These are phyloP conservation scores for Zygoascus meyerae DNA, from an alignment of 1,139 yeast genomes.

Conservation along the genomic window DNA sequence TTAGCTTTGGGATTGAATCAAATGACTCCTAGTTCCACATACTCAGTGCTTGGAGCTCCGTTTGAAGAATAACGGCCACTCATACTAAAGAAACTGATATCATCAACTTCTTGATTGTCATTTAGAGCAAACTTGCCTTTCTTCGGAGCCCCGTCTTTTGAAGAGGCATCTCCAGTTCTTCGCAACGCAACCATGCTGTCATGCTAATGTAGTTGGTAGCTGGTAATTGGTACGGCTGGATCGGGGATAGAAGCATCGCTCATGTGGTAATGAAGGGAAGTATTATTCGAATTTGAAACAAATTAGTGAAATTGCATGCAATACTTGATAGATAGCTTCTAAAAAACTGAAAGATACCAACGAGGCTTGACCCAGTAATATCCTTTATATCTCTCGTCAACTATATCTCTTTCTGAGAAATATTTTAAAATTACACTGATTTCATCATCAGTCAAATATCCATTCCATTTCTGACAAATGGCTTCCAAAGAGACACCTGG, in stretches of 20 bases:
- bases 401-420: constrained; percentile 44
- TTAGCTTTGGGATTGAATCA: background rate
- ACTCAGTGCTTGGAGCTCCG: too few relatives aligned
- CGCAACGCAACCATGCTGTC: constrained; percentile 36
- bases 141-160: constrained; percentile 12
- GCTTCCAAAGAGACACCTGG: constrained; percentile 55
- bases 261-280: background rate
- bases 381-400: constrained; percentile 37
- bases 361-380: constrained; percentile 48
- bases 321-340: background rate
- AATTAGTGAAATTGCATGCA: too few relatives aligned
- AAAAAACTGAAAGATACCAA: constrained; percentile 43
- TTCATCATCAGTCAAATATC: constrained; percentile 47
- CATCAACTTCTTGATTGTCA: background rate
- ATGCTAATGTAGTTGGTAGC: background rate
- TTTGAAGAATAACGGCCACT: background rate
- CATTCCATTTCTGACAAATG: constrained; percentile 37
- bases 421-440: constrained; percentile 49
- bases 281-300: too few relatives aligned
- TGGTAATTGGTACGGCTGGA: background rate
- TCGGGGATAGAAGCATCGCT: background rate
- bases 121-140: background rate
- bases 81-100: constrained; percentile 8
- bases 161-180: constrained; percentile 57
- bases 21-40: too few relatives aligned